Evolutionary conservation across 805 yeast species (phyloP).

Genomic region (Yarrowia deformans): DNA sequence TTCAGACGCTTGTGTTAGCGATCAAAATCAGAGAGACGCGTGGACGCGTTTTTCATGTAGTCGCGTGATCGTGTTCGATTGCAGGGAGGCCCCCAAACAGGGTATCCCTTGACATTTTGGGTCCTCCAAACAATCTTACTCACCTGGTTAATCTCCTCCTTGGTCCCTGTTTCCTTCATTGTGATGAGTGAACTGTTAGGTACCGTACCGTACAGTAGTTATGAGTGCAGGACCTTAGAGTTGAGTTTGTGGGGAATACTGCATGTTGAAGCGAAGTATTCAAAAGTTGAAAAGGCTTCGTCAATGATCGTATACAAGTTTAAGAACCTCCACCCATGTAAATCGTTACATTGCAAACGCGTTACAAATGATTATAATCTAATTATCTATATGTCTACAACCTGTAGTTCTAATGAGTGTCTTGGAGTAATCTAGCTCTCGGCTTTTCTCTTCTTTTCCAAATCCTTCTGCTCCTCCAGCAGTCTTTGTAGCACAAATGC

Average conservation of each 20-base stretch:
- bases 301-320: too few species aligned
- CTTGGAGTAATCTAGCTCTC: not conserved
- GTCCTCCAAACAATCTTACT: not conserved
- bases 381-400: slow-evolving; percentile 3
- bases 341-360: too few species aligned
- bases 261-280: too few species aligned
- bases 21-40: not conserved
- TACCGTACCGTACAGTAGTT: too few species aligned
- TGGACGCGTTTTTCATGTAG: not conserved
- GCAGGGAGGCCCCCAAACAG: too few species aligned
- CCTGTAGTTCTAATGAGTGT: not conserved
- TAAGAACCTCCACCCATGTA: too few species aligned
- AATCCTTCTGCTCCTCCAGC: slow-evolving; percentile 28
- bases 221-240: too few species aligned
- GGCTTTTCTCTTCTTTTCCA: slow-evolving; percentile 11
- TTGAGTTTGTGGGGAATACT: not conserved
- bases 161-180: slow-evolving; percentile 16
- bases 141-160: slow-evolving; percentile 28
- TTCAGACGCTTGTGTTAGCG: slow-evolving; percentile 41
- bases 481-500: slow-evolving; percentile 72
- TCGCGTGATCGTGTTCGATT: not conserved
- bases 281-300: too few species aligned
- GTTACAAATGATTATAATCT: not conserved
- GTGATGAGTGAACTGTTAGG: not conserved
- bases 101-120: not conserved